Conservation (phyloP, 176 grass and related monocot species). For the Lolium rigidum region DNA sequence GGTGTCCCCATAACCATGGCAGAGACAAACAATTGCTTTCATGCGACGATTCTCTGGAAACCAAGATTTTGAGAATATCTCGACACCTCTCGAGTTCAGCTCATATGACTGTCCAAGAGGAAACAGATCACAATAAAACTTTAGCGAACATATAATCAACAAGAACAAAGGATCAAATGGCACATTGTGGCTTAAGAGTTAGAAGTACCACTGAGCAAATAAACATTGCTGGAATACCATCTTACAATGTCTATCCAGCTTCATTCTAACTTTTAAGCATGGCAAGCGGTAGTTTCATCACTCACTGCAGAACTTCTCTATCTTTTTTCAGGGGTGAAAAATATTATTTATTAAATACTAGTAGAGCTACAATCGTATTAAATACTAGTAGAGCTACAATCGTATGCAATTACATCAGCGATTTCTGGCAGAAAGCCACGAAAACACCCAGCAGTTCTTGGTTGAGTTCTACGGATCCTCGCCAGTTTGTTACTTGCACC, state of each 20-base stretch:
- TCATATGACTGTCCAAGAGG: conserved; percentile 66
- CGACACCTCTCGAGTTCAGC: conserved; percentile 79
- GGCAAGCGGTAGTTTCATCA: conserved; percentile 11
- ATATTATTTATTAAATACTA: too few relatives aligned
- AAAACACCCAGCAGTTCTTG: too few relatives aligned
- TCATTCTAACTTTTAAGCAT: background rate
- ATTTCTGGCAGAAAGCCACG: too few relatives aligned
- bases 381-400: too few relatives aligned
- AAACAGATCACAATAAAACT: conserved; percentile 10
- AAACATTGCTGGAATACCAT: conserved; percentile 1
- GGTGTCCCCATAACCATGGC: conserved; percentile 96
- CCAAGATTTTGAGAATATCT: conserved; percentile 98
- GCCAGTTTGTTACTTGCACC: too few relatives aligned
- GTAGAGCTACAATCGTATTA: too few relatives aligned
- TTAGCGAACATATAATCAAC: conserved; percentile 30
- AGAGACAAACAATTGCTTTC: conserved; percentile 88
- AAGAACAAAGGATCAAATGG: conserved; percentile 1
- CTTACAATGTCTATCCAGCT: background rate
- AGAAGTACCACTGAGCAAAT: conserved; percentile 20
- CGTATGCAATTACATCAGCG: too few relatives aligned
- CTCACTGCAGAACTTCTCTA: background rate
- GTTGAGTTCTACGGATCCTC: too few relatives aligned
- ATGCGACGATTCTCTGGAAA: conserved; percentile 63
- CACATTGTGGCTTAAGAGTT: background rate
- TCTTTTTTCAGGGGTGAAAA: too few relatives aligned